Conservation (phyloP, 805 yeast genomes). For the Saturnispora gosingensis region DNA sequence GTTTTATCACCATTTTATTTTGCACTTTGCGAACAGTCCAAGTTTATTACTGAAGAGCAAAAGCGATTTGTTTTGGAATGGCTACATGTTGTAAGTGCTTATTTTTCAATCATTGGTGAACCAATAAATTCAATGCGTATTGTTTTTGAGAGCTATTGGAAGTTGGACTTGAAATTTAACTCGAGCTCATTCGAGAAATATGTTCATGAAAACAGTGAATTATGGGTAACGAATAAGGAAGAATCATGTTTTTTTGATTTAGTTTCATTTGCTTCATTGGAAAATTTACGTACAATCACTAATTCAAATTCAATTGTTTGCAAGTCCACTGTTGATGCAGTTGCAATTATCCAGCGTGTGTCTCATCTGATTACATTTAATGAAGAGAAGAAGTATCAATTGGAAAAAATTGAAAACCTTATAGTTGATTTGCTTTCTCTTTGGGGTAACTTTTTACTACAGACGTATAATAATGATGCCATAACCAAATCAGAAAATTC, state of each 20-base stretch:
- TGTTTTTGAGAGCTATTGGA: conserved; percentile 14
- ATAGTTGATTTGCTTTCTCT: conserved; percentile 34
- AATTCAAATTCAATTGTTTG: conserved; percentile 29
- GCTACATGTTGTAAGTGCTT: conserved; percentile 41
- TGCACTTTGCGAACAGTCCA: conserved; percentile 61
- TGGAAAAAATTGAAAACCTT: conserved; percentile 19
- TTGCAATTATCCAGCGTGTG: conserved; percentile 36
- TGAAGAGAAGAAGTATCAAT: conserved; percentile 8
- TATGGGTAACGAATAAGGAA: conserved; percentile 6
- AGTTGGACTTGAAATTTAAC: conserved; percentile 7
- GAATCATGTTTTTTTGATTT: conserved; percentile 28
- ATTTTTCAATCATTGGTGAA: conserved; percentile 52
- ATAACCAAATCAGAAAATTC: conserved; percentile 4
- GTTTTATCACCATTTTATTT: conserved; percentile 45
- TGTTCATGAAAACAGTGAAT: background rate
- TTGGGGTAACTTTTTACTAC: conserved; percentile 34
- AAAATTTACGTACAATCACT: conserved; percentile 18
- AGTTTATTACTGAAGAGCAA: conserved; percentile 34
- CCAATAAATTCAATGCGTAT: conserved; percentile 25
- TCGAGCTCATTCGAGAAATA: conserved; percentile 10
- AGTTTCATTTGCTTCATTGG: conserved; percentile 25
- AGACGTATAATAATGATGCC: conserved; percentile 8
- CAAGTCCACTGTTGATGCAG: conserved; percentile 37
- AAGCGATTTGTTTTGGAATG: conserved; percentile 31
- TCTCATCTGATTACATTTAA: conserved; percentile 23